Evolutionary conservation across 2,329 filamentous ascomycete genomes (phyloP), one percentile per base, ranked within the genome.

Genomic region (Sarocladium strictum): DNA sequence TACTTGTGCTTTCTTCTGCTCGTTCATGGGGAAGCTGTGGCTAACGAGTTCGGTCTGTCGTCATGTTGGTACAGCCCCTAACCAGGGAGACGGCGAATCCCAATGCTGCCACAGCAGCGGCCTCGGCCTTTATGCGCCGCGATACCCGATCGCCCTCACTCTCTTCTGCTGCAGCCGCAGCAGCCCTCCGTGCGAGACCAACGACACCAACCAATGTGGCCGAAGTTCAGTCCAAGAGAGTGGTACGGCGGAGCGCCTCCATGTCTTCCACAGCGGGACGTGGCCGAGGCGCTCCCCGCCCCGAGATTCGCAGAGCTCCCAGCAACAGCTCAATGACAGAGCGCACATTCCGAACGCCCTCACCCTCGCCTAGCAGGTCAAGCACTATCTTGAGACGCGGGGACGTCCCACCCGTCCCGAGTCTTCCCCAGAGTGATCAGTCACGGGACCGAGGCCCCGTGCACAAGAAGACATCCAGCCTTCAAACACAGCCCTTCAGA

Each of bases 181-280:
- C 91, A 26, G 92, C 92, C 47, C 79, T 97, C 56, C 85, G 87
- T 65, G 88, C 87, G 45, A 83, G 88, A 61, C 86, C 90, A 10
- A 85, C 85, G 53, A 85, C 88, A 2, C 91, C 90, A 21, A 93
- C 86, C 53, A 85, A 85, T 61, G 86, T 96, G 55, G 86, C 84
- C 67, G 84, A 90, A 65, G 83, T 95, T 43, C 87, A 96, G 69
- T 96, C 93, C 5, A 96, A 93, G 75, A 87, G 92, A 65, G 92
- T 87, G 65, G 69, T 83, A 57, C 83, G 90, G 62, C 84, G 91
- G 58, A 84, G 80, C 68, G 78, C 79, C 53, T 96, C 91, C 1
- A 72, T 81, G 40, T 89, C 89, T 1, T 93, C 90, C 3, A 75
- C 81, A 49, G 77, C 76, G 33, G 82, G 79, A 59, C 72, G 69